Evolutionary conservation across 2,329 filamentous ascomycete genomes (phyloP), one percentile per base, ranked within the genome.

Genomic region (Trichothecium sympodiale): DNA sequence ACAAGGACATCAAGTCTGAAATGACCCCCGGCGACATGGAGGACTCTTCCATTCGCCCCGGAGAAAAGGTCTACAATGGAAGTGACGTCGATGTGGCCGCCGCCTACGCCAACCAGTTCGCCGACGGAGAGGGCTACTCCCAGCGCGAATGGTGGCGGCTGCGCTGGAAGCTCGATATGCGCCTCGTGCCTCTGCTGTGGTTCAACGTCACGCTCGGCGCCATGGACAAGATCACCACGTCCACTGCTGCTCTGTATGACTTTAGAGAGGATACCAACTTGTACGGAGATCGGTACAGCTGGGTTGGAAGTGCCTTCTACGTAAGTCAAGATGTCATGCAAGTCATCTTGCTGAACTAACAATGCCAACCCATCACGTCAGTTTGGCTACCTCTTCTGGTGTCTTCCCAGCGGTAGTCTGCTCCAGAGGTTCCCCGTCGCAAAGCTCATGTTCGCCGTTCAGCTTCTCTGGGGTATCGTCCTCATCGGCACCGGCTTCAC

Each of bases 371-470:
- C 9, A 28, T n/a, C n/a, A n/a, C 9, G 9, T 28, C 9, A 50
- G 46, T 55, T 57, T 27, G 53, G 55, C 15, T 59, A 60, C 33
- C 43, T 59, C 16, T 34, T 55, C 23, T 52, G 48, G 38, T 53
- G 53, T 31, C 51, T 57, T 8, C 55, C 54, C 12, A 48, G 45
- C n/a, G 49, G 49, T 15, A 44, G 39, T 17, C 38, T 59, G 0
- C 42, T 59, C 12, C 55, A 58, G 38, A 45, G 44, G n/a, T 49
- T 59, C 27, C 56, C 56, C 7, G 46, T 60, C 12, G 57, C 54
- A 15, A 59, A 55, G 33, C 46, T 51, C 17, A 43, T 60, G 31
- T 46, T 39, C 15, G 38, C 32, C 26, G 44, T 43, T 3, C 43
- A 48, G 30, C 36, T 52, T 4, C 20, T 52, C 28, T 55, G 52